A percentile compares a stretch with the other conserved stretches of the same genome.
Evolutionary conservation across 352 stramenopile species (phyloP).

Genomic region (Aphanomyces cochlioides): DNA sequence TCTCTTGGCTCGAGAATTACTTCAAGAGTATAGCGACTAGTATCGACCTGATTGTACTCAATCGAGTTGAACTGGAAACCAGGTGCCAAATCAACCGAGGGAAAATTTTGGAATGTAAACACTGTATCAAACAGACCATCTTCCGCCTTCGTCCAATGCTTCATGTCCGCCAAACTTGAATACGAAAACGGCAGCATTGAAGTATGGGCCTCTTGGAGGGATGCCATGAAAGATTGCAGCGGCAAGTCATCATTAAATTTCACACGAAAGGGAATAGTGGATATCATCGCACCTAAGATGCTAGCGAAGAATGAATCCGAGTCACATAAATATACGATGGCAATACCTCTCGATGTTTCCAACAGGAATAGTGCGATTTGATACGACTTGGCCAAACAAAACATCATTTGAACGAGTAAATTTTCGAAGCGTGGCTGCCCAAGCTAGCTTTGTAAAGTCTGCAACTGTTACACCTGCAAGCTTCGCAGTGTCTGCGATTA

Average conservation of each 20-base stretch:
- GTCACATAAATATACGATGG: too few relatives aligned
- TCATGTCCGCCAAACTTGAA: neutral
- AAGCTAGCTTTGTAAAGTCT: neutral
- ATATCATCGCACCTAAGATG: neutral
- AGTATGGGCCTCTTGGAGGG: neutral
- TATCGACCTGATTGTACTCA: too few relatives aligned
- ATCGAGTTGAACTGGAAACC: too few relatives aligned
- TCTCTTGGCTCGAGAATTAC: too few relatives aligned
- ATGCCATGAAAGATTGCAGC: neutral
- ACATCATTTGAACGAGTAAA: conserved; percentile 9
- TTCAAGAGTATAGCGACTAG: too few relatives aligned
- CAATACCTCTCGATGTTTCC: neutral
- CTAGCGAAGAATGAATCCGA: neutral
- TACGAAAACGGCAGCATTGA: neutral
- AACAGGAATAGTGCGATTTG: conserved; percentile 17
- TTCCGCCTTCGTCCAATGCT: neutral
- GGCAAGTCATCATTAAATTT: neutral
- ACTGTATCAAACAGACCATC: conserved; percentile 12
- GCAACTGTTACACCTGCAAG: neutral
- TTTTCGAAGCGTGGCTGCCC: neutral
- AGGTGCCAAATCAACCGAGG: too few relatives aligned
- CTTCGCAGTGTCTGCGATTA: neutral
- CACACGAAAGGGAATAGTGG: conserved; percentile 2
- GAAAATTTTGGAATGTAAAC: conserved; percentile 9
- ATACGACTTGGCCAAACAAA: conserved; percentile 14